Evolutionary conservation across 2,329 filamentous ascomycete genomes (phyloP), one percentile per base, ranked within the genome.

Genomic region (Neofusicoccum ribis): DNA sequence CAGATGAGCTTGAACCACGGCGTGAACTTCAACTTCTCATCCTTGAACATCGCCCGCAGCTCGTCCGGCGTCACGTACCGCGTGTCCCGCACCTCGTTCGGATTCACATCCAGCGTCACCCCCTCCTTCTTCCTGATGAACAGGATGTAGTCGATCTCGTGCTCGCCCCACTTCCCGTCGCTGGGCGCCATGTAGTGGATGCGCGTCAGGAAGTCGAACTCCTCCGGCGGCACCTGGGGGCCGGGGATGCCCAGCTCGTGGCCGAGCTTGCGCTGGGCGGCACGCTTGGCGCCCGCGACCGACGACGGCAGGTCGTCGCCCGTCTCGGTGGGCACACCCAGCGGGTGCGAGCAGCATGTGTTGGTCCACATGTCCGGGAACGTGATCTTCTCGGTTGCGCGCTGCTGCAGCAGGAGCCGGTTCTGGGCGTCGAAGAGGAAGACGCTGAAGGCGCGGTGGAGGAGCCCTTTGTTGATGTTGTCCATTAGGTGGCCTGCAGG

Each of bases 331-430:
- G 95, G 91, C 70, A 97, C 91, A 64, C 92, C 91, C 67, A 99
- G 86, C 5, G 95, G 95, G 80, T 99, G 95, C 44, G 95, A 99
- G 84, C 95, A 99, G 86, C 95, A 99, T 37, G 95, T 99, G 82
- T 99, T 99, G 69, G 95, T 99, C 95, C 95, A 99, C 90, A 97
- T 93, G 77, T 97, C 92, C n/a, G 95, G 94, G 82, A 99, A 99
- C 6, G 95, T 99, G 76, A 99, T 99, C 84, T 99, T 99, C 83
- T 98, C 94, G 46, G 89, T 83, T 34, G 95, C 95, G 70, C 95
- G 91, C 83, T 98, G 95, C 82, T 99, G 95, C 60, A 99, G 88
- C 50, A 99, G 90, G 67, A 98, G 84, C 72, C 93, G 90, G 79
- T 97, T 96, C 77, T 95, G 86, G 68, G 91, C 90, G 81, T 98